Base-by-base conservation (phyloP, 345 rosid genomes). In the Rhodamnia rubescens region DNA sequence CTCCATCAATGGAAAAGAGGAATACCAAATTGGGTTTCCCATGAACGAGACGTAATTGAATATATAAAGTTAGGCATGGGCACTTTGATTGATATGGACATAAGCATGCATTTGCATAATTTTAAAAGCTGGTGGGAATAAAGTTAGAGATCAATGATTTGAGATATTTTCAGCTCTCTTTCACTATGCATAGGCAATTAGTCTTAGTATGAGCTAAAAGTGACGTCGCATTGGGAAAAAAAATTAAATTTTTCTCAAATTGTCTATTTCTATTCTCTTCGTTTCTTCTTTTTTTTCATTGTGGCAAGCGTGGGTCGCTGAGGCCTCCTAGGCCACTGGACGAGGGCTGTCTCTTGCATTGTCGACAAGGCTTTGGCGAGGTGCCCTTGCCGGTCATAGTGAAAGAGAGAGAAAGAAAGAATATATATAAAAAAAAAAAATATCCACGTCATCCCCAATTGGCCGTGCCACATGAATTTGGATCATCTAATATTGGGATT, bases 381-480 rank as follows among this genome's bases (percentile, higher is more conserved):
- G 64, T 5, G 12, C 64, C 29, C 0, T 57, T 0, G 15, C 64
- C 29, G 59, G 59, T 24, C 26, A 24, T 26, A 11, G 64, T 26
- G 2, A 57, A 26, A 26, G 24, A 56, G 12, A 22, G 0, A 6
- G 32, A 7, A n/a, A n/a, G 6, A 58, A 5, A 58, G 14, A 58
- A 58, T 12, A n/a, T 9, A n/a, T n/a, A n/a, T n/a, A 58, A n/a
- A 3, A n/a, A n/a, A 12, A n/a, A n/a, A 3, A n/a, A n/a, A 12
- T 12, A 1, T 58, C 3, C 27, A n/a, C 3, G 8, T 58, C 3
- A n/a, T 1, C 3, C 0, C 0, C 3, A 0, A 3, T 9, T 9
- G 12, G 10, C 12, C 51, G 10, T 10, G 51, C 51, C 49, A 10
- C 51, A 0, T n/a, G n/a, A n/a, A n/a, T n/a, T n/a, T n/a, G n/a